Base-by-base conservation (phyloP, 2,329 filamentous ascomycete genomes). In the Trichocomaceae sp. region DNA sequence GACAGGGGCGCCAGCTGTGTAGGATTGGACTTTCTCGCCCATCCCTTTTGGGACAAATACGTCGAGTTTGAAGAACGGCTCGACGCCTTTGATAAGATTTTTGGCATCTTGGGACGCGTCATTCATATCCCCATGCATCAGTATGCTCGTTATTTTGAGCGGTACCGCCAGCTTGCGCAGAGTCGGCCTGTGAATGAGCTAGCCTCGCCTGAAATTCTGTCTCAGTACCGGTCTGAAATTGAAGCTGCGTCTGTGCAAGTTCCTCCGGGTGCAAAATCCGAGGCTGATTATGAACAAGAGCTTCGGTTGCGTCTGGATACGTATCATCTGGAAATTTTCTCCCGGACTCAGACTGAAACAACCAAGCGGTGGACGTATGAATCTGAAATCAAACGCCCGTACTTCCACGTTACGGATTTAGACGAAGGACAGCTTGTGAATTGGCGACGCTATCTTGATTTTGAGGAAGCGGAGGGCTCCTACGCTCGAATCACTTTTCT, bases 41-140 rank as follows among this genome's bases (percentile, higher is more conserved):
- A 96, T 68, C 90, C 90, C 1, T 96, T 99, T 75, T 99, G 93
- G 93, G 93, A 99, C 72, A 97, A 96, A 74, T 99, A 96, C 67
- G 83, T 99, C 60, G 93, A 97, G 69, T 97, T 95, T 65, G 93
- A 97, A 69, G 91, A 96, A 69, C 87, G 91, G 1, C 79, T 92
- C 58, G 90, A 96, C 65, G 84, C 87, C 0, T 83, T 86, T 13
- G 88, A 95, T 60, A 89, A 84, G 64, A 88, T 96, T 53, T 95
- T 95, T 63, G 83, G 83, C 41, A 89, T 99, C 54, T 80, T 96
- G 51, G 80, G 81, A 58, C 88, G 91, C 52, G 81, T 96, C 54
- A 87, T 96, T 52, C 83, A 88, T 65, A 90, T 97, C 52, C 92
- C 93, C 0, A 89, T 96, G 83, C 91, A 97, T 67, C 90, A 96